Evolutionary conservation across 176 grass and related monocot genomes (phyloP), one percentile per base, ranked within the genome.

Genomic region (Thinopyrum elongatum): DNA sequence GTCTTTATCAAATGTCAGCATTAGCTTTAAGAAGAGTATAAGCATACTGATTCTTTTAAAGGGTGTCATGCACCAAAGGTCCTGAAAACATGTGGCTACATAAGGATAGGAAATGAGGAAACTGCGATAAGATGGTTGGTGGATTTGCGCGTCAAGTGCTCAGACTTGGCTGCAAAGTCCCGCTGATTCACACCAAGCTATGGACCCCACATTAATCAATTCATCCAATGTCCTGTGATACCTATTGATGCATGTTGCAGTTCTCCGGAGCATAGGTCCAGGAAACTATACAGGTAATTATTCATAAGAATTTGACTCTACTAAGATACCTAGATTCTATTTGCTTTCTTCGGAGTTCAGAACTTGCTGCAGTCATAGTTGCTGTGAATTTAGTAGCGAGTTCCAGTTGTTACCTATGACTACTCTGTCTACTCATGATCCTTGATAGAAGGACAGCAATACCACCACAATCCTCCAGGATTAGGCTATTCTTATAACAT

Each of bases 31-130:
- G 23, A 77, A 35, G 76, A 46, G 11, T 13, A 1, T 3, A 65
- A n/a, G 2, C 17, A 78, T 70, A 25, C 53, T 62, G 39, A 70
- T 71, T 70, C 8, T 83, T 69, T 74, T 81, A 10, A 83, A 34
- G 29, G 21, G 17, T 6, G 70, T n/a, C n/a, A 7, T 19, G 5
- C 76, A 74, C 21, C 23, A n/a, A n/a, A 72, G 49, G 30, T 65
- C 31, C 33, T 63, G 41, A 49, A 81, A 63, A 33, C 22, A 25
- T 59, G 31, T 51, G 36, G 58, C 44, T 84, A 64, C 46, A 35
- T 3, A 49, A 39, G n/a, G 80, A 49, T 70, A 14, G 62, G 12
- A 77, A 85, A 70, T 77, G 63, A 63, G 3, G 86, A 89, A 77
- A 25, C 5, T 11, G 3, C 30, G 22, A 58, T 65, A 69, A 8